A percentile compares a stretch with the other conserved stretches of the same genome.
These are phyloP conservation scores for Xerophyta viscosa DNA, from an alignment of 106 monocot species.

Conservation along the genomic window DNA sequence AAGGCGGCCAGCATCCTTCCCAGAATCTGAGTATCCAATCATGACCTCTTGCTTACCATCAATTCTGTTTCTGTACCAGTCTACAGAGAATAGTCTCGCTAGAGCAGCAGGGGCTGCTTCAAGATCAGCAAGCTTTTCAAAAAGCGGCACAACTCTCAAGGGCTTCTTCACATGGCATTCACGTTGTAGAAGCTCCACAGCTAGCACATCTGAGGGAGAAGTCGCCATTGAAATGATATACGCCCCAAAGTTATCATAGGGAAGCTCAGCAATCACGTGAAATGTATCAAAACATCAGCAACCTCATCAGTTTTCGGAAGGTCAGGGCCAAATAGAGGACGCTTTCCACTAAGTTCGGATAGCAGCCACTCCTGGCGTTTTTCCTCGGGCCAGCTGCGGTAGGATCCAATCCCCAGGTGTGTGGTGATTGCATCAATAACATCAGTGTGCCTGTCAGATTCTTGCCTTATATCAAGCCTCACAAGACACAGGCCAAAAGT, in stretches of 20 bases:
- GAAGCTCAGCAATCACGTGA: slow-evolving; percentile 75
- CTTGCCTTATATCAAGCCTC: slow-evolving; percentile 97
- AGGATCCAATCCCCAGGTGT: slow-evolving; percentile 89
- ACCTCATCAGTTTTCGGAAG: slow-evolving; percentile 82
- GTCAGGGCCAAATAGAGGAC: slow-evolving; percentile 84
- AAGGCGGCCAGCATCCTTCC: slow-evolving; percentile 80
- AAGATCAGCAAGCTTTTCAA: slow-evolving; percentile 88
- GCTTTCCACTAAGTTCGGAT: slow-evolving; percentile 75
- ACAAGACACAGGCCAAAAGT: slow-evolving; percentile 94
- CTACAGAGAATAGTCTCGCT: slow-evolving; percentile 65
- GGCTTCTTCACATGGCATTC: slow-evolving; percentile 63
- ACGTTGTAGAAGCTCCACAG: slow-evolving; percentile 70
- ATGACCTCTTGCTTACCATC: slow-evolving; percentile 90
- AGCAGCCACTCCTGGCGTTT: slow-evolving; percentile 85
- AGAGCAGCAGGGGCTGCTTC: slow-evolving; percentile 78
- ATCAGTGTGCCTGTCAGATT: slow-evolving; percentile 94
- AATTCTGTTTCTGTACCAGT: slow-evolving; percentile 75
- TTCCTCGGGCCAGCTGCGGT: slow-evolving; percentile 89
- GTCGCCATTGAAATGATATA: slow-evolving; percentile 98
- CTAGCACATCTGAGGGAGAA: slow-evolving; percentile 76
- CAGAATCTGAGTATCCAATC: slow-evolving; percentile 94
- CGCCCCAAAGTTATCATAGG: slow-evolving; percentile 78
- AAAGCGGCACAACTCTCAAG: slow-evolving; percentile 75
- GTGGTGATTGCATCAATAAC: slow-evolving; percentile 87
- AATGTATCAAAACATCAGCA: slow-evolving; percentile 79